These are phyloP conservation scores for Paraleonurus japonicus DNA, from an alignment of 257 asterid species.

Conservation along the genomic window DNA sequence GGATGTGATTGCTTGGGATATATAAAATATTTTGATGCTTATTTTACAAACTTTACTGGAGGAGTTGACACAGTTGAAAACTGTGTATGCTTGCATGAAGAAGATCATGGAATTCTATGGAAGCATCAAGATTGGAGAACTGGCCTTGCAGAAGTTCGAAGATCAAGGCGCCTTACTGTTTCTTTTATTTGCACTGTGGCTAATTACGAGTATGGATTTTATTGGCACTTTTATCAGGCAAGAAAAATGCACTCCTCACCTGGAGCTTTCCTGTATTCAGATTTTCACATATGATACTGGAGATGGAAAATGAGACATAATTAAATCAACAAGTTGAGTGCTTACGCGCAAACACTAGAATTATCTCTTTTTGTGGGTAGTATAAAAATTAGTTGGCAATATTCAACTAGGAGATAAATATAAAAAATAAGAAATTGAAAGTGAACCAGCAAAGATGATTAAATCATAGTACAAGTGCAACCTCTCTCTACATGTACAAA, in stretches of 20 bases:
- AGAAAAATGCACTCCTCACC: conserved; percentile 23
- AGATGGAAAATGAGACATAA: neutral
- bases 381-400: neutral
- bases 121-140: conserved; percentile 99
- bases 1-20: conserved; percentile 97
- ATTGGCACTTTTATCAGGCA: conserved; percentile 98
- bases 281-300: conserved; percentile 9
- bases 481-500: neutral
- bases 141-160: conserved; percentile 86
- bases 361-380: conserved; percentile 6
- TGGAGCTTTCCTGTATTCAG: conserved; percentile 8
- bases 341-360: neutral
- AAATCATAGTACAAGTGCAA: neutral
- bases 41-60: conserved; percentile 88
- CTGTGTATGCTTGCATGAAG: conserved; percentile 97
- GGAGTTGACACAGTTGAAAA: conserved; percentile 94
- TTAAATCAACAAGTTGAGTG: conserved; percentile 3
- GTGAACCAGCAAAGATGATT: neutral
- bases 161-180: conserved; percentile 95
- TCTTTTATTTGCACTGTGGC: conserved; percentile 96
- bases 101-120: conserved; percentile 96
- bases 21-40: conserved; percentile 86
- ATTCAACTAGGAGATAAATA: neutral
- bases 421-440: neutral
- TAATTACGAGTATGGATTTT: conserved; percentile 93